Percentiles rank a stretch among this genome's conserved stretches.
These are phyloP conservation scores for Phyllosticta citribraziliensis DNA, from an alignment of 2,329 filamentous ascomycete genomes.

Conservation along the genomic window DNA sequence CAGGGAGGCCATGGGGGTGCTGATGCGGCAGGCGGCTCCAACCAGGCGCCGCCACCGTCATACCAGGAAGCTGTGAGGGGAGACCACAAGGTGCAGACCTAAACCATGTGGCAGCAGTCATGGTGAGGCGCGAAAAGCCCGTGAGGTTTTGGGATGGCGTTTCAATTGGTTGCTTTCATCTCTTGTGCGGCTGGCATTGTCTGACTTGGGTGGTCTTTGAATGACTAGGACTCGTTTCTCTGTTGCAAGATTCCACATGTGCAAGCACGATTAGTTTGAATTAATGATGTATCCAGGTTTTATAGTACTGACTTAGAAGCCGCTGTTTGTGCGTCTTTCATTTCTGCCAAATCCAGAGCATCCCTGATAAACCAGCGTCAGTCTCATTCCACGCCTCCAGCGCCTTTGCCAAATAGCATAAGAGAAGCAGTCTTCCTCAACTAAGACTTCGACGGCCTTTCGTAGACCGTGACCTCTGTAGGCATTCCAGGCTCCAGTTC, in stretches of 20 bases:
- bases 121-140: not conserved
- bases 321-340: not conserved
- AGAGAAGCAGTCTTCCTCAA: not conserved
- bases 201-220: not conserved
- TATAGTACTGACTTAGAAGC: not conserved
- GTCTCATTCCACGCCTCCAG: not conserved
- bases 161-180: not conserved
- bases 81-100: slow-evolving; percentile 74
- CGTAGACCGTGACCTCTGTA: slow-evolving; percentile 1
- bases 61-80: slow-evolving; percentile 86
- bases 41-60: slow-evolving; percentile 56
- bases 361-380: not conserved
- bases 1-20: not conserved
- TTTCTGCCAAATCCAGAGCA: not conserved
- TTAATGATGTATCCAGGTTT: too few species aligned
- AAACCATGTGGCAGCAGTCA: not conserved
- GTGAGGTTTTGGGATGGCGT: not conserved
- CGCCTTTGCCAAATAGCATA: not conserved
- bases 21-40: slow-evolving; percentile 18
- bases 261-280: not conserved
- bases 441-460: not conserved
- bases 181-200: not conserved
- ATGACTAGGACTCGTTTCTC: not conserved
- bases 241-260: not conserved
- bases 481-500: slow-evolving; percentile 14